Evolutionary conservation across 495 filamentous ascomycete species (phyloP).

Genomic region (Usnea hakonensis): DNA sequence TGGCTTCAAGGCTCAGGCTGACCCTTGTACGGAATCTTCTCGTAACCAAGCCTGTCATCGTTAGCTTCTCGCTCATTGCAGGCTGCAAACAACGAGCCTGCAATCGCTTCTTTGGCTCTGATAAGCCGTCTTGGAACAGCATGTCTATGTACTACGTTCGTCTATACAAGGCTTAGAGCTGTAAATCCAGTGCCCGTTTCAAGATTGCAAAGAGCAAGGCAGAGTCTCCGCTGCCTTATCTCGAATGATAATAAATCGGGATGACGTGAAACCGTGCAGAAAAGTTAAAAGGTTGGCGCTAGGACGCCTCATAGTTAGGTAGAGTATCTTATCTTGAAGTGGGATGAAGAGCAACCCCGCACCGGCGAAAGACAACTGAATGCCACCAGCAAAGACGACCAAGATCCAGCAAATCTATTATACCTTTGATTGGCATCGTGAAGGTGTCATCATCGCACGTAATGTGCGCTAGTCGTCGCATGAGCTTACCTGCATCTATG

Average conservation of each 20-base stretch:
- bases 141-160: neutral
- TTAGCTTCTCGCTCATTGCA: neutral
- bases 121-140: too few species aligned
- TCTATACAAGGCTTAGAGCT: neutral
- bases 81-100: neutral
- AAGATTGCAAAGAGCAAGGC: too few species aligned
- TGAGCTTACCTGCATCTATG: neutral
- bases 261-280: neutral
- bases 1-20: neutral
- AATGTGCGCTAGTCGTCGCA: neutral
- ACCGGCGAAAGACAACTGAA: neutral
- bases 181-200: neutral
- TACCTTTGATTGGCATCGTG: neutral
- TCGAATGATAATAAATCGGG: neutral
- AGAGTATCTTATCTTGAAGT: neutral
- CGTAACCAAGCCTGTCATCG: neutral
- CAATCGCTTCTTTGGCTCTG: too few species aligned
- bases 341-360: neutral
- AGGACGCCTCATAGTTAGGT: neutral
- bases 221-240: too few species aligned
- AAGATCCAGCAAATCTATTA: too few species aligned
- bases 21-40: neutral
- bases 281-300: neutral
- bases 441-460: slow-evolving; percentile 3
- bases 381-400: too few species aligned